These are phyloP conservation scores for Angomonas ambiguus DNA, from an alignment of 208 protist species.

Conservation along the genomic window DNA sequence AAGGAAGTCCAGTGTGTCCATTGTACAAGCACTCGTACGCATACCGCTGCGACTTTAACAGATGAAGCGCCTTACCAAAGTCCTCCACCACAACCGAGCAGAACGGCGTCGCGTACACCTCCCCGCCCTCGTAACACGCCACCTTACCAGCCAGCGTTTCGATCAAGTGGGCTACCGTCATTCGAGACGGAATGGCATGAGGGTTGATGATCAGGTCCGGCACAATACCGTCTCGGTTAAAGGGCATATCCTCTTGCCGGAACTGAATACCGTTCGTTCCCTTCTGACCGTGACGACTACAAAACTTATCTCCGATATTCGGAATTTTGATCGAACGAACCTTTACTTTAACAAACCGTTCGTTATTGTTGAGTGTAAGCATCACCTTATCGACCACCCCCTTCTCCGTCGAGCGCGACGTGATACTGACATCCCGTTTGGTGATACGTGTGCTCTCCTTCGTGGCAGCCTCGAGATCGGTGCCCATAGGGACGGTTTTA, in stretches of 20 bases:
- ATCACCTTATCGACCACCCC: constrained; percentile 95
- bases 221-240: constrained; percentile 94
- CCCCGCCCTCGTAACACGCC: constrained; percentile 95
- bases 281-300: constrained; percentile 99
- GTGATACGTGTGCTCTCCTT: constrained; percentile 57
- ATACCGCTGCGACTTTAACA: constrained; percentile 94
- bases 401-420: constrained; percentile 83
- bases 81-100: constrained; percentile 93
- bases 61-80: constrained; percentile 82
- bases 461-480: constrained; percentile 39
- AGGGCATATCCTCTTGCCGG: constrained; percentile 98
- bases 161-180: constrained; percentile 99
- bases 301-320: constrained; percentile 99
- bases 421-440: constrained; percentile 79
- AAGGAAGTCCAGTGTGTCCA: constrained; percentile 97
- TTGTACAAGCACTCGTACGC: constrained; percentile 97
- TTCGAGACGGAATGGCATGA: constrained; percentile 99
- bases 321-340: constrained; percentile 93
- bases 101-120: constrained; percentile 95
- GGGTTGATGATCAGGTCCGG: constrained; percentile 99
- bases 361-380: constrained; percentile 91
- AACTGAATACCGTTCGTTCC: constrained; percentile 98
- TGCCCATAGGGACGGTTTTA: constrained; percentile 70
- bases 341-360: constrained; percentile 92
- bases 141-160: constrained; percentile 88